A percentile compares a stretch with the other conserved stretches of the same genome.
Conservation (phyloP, 345 rosid genomes). For the Salix purpurea region DNA sequence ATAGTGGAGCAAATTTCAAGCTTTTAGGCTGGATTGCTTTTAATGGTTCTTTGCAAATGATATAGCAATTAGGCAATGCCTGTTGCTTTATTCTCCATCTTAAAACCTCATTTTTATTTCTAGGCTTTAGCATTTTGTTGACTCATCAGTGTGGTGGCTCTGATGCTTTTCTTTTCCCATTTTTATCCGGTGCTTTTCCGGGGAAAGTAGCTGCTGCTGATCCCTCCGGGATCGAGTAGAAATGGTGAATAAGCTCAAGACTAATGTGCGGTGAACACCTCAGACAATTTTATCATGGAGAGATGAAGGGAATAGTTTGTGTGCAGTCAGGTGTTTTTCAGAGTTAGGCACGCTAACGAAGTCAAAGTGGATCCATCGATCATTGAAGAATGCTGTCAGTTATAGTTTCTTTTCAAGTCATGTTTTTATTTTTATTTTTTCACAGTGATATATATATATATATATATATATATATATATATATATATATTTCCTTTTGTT, state of each 20-base stretch:
- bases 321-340: background rate
- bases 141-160: slow-evolving; percentile 10
- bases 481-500: too few relatives aligned
- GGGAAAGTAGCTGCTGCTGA: background rate
- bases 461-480: too few relatives aligned
- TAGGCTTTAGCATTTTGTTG: slow-evolving; percentile 15
- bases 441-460: too few relatives aligned
- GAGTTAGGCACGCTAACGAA: background rate
- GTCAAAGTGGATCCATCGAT: background rate
- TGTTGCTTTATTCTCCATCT: background rate
- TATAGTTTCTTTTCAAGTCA: background rate
- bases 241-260: background rate
- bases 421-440: too few relatives aligned
- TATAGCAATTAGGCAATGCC: background rate
- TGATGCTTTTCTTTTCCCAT: background rate
- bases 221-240: background rate
- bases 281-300: background rate
- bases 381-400: background rate
- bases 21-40: slow-evolving; percentile 11
- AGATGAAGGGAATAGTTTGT: background rate
- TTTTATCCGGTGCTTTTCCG: slow-evolving; percentile 6
- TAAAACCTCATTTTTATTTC: background rate
- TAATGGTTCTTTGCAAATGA: slow-evolving; percentile 11
- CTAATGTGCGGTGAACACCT: too few relatives aligned
- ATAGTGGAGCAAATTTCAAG: slow-evolving; percentile 26